Base-by-base conservation (phyloP, 805 yeast species). In the Candida nemodendra region DNA sequence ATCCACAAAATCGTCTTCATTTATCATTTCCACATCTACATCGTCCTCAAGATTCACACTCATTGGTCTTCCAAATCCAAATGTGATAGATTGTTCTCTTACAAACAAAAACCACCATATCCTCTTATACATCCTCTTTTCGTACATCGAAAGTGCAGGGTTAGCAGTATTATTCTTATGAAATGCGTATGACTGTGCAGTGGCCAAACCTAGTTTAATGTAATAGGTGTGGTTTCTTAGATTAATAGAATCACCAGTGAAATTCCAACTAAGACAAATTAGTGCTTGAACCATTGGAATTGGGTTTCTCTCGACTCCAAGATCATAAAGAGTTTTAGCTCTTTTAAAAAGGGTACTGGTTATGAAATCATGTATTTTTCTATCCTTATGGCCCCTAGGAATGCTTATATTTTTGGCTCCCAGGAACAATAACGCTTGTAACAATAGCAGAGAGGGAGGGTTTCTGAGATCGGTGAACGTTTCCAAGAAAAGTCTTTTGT, bases 91-190 rank as follows among this genome's bases (percentile, higher is more conserved):
- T 9, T 84, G 61, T 55, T 82, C 90, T 50, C 81, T 77, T 42
- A 73, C 76, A 57, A 78, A 83, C 23, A 81, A 60, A 46, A 77
- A 68, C 90, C 90, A 82, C 84, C 86, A 82, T 9, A 81, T 66
- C 28, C 85, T 66, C 43, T 80, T 69, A 74, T 82, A 78, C 35
- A 76, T 56, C 44, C 76, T 72, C 23, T 39, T 44, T 14, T 44
- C 49, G 16, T 33, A 8, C n/a, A 15, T 18, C 9, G 47, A 19
- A 5, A 47, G 11, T 9, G 22, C 33, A 3, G 15, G 14, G 5
- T 35, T 22, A 9, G 8, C 2, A 4, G 23, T 16, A 7, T 36
- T 38, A 28, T 50, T 74, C 47, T 86, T 66, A 54, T 82, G 87
- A 48, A 82, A 65, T 6, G 88, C 87, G 52, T 74, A 74, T 5